Base-by-base conservation (phyloP, 2,329 filamentous ascomycete species). In the Lasiodiplodia sp. region DNA sequence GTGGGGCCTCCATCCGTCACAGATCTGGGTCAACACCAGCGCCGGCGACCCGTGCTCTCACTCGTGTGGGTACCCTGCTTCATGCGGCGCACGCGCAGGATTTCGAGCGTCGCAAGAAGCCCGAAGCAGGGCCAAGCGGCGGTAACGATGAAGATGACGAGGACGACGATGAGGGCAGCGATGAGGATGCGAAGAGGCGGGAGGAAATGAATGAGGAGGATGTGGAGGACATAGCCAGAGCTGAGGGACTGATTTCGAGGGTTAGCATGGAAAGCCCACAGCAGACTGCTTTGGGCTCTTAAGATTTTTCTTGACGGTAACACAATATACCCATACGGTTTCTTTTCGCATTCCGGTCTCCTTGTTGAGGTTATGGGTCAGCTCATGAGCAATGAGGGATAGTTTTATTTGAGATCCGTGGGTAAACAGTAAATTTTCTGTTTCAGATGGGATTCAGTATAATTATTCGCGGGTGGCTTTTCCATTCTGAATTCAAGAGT, bases 71-170 rank as follows among this genome's bases (percentile, higher is more conserved):
- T 5, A 88, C 86, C 16, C 89, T 94, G n/a, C 85, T 97, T 72
- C 91, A 93, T 4, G 87, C 90, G 70, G 95, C 95, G 6, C 96
- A 98, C 78, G 91, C 88, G 70, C 91, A 97, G 78, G 95, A 98
- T 80, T 98, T 97, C 78, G 92, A 96, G 80, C 91, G 96, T 82
- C 92, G 88, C 78, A 86, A 88, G 71, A 86, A 83, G 34, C 84
- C 85, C 0, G 83, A 83, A 44, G 76, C 82, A 14, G 76, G 83
- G 16, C 75, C 75, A 64, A 60, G 73, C 69, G 64, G 72, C 69
- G 66, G 66, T 55, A 53, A 55, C 11, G 65, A 62, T 6, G 66
- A 68, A 31, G 72, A 70, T 14, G 72, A 73, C 3, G 72, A 73
- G 3, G 77, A 76, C 10, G 77, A 78, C 21, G 76, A 74, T 37